A percentile compares a stretch with the other conserved stretches of the same genome.
Evolutionary conservation across 2,329 filamentous ascomycete genomes (phyloP).

Genomic region (Colletotrichum tamarilloi): DNA sequence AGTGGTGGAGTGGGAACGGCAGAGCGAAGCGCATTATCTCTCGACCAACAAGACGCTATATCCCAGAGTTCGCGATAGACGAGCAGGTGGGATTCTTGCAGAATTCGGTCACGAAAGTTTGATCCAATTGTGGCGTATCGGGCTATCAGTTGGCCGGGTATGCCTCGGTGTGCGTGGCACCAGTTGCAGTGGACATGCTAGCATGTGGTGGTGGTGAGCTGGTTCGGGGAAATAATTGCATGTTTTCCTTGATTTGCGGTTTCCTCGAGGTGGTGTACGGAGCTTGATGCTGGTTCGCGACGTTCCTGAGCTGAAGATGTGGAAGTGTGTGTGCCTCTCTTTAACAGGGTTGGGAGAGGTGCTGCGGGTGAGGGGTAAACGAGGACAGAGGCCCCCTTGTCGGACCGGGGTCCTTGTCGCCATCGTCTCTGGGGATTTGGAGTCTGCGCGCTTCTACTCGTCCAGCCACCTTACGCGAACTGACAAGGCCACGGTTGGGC

Average conservation of each 20-base stretch:
- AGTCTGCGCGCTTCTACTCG: slow-evolving; percentile 33
- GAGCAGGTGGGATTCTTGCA: slow-evolving; percentile 24
- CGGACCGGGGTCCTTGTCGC: slow-evolving; percentile 8
- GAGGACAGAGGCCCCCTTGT: neutral
- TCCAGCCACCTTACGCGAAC: slow-evolving; percentile 32
- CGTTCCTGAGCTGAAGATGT: slow-evolving; percentile 30
- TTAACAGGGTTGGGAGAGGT: neutral
- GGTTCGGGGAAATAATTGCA: slow-evolving; percentile 24
- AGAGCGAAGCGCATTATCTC: neutral
- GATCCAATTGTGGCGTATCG: slow-evolving; percentile 21
- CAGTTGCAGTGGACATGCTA: neutral
- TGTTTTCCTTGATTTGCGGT: slow-evolving; percentile 1
- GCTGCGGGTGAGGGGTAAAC: slow-evolving; percentile 11
- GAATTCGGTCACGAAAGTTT: slow-evolving; percentile 11
- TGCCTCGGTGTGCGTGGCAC: slow-evolving; percentile 9
- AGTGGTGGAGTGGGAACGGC: slow-evolving; percentile 9
- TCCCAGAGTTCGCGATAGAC: slow-evolving; percentile 10
- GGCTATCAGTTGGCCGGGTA: slow-evolving; percentile 1
- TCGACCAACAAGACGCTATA: slow-evolving; percentile 11
- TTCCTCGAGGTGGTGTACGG: slow-evolving; percentile 24
- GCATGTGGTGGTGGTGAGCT: neutral
- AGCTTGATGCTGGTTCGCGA: slow-evolving; percentile 27
- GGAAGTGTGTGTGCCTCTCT: neutral
- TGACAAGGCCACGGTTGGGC: slow-evolving; percentile 14
- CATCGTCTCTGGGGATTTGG: slow-evolving; percentile 12